Base-by-base conservation (phyloP, 2,329 filamentous ascomycete species). In the Aspergillus awamori region DNA sequence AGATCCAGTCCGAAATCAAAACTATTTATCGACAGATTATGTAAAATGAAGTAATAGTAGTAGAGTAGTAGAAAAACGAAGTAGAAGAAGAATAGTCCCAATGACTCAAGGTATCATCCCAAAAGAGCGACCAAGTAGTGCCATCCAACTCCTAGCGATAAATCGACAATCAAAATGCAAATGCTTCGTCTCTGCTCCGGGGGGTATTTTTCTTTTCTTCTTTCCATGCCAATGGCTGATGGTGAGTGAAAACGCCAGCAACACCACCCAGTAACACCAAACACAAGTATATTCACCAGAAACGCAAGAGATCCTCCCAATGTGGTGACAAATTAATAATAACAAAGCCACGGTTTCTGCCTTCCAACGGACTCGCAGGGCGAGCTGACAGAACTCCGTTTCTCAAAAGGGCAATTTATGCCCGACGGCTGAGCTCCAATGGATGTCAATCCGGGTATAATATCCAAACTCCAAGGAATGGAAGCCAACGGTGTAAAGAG, bases 171-270 rank as follows among this genome's bases (percentile, higher is more conserved):
- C 22, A 24, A 59, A 52, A 57, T 38, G 56, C 55, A 62, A 66
- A 62, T 58, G 64, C 55, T 58, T 59, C 41, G 24, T 59, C 60
- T 61, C 61, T 22, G 49, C 49, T 59, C 57, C 56, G 57, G 61
- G 20, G 67, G 67, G 67, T 63, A 63, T 65, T 65, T 68, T 65
- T 54, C 41, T 68, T 67, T 54, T 47, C 58, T 62, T 62, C 59
- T 62, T 62, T 64, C 60, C 56, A 62, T 49, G 33, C 56, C 53
- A 36, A 39, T 36, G 43, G 49, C 39, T 26, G 43, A 55, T 39
- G 30, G 30, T 13, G 33, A 39, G 45, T 20, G 53, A 57, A 41
- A 62, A 59, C 55, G 24, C 56, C 58, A 58, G 52, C 53, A 56
- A 53, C 51, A 33, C 13, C 57, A 41, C 59, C 53, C 51, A 20